These are phyloP conservation scores for Ambrosia hybrid DNA, from an alignment of 140 eudicot species.

Conservation along the genomic window DNA sequence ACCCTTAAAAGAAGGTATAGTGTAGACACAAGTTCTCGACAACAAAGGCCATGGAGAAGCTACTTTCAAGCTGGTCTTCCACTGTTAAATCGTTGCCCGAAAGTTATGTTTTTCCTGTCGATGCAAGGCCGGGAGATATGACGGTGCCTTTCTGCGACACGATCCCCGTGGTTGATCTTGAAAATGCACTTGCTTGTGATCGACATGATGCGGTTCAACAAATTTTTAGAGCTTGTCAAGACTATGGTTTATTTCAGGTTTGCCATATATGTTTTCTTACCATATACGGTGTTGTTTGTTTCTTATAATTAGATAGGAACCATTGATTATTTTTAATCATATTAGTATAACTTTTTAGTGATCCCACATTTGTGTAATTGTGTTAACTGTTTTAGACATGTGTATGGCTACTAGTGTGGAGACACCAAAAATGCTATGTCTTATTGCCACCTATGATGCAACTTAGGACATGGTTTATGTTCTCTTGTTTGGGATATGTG, in stretches of 20 bases:
- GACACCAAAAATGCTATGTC: no score
- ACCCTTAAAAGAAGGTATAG: not conserved
- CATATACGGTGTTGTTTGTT: not conserved
- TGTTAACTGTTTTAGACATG: not conserved
- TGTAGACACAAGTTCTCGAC: not conserved
- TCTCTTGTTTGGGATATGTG: no score
- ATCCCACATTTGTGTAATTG: not conserved
- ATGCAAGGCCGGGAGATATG: conserved; percentile 36
- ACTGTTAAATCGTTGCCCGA: conserved; percentile 26
- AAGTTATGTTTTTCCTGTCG: conserved; percentile 27
- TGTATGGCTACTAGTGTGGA: no score
- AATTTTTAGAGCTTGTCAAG: conserved; percentile 35
- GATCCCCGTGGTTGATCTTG: conserved; percentile 37
- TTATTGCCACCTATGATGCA: no score
- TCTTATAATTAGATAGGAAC: not conserved
- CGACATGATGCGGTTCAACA: conserved; percentile 31
- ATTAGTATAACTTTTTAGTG: not conserved
- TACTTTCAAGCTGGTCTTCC: conserved; percentile 39
- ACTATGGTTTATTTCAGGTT: conserved; percentile 44
- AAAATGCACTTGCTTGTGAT: conserved; percentile 13
- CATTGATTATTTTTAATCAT: not conserved
- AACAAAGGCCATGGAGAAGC: conserved; percentile 30
- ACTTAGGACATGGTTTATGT: no score
- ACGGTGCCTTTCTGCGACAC: conserved; percentile 24
- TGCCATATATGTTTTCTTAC: not conserved